These are phyloP conservation scores for Typha latifolia DNA, from an alignment of 176 grass and related monocot species.

Conservation along the genomic window DNA sequence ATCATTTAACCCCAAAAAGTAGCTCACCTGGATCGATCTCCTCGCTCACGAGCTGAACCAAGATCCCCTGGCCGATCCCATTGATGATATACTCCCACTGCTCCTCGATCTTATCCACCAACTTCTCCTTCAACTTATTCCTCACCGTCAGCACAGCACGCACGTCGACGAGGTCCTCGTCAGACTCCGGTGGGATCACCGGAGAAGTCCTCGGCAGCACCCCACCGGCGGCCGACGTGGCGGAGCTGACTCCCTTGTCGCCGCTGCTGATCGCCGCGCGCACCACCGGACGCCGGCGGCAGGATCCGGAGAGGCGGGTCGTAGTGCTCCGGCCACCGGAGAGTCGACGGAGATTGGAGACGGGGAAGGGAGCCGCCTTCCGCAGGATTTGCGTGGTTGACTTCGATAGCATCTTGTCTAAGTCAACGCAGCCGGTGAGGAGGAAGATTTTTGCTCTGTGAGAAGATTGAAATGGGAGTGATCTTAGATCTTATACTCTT, in stretches of 20 bases:
- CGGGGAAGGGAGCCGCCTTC: background rate
- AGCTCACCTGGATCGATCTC: slow-evolving; percentile 32
- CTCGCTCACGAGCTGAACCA: slow-evolving; percentile 39
- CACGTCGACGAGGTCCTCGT: slow-evolving; percentile 19
- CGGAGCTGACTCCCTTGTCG: slow-evolving; percentile 12
- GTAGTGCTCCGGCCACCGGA: background rate
- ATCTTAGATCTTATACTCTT: too few relatives aligned
- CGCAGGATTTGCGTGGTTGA: background rate
- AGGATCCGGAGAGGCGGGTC: background rate
- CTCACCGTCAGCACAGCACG: slow-evolving; percentile 32
- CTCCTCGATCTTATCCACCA: slow-evolving; percentile 26
- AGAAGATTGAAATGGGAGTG: too few relatives aligned
- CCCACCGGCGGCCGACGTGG: background rate
- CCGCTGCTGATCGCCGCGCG: slow-evolving; percentile 11
- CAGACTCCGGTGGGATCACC: background rate
- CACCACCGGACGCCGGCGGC: background rate
- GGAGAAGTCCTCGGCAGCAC: background rate
- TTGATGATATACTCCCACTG: slow-evolving; percentile 42
- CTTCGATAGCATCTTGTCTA: background rate
- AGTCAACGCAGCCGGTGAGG: too few relatives aligned
- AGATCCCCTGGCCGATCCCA: slow-evolving; percentile 35
- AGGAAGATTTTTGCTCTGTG: too few relatives aligned
- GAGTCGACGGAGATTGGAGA: background rate
- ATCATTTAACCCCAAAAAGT: background rate
- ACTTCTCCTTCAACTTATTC: slow-evolving; percentile 28